Conservation (phyloP, 31 red algal species). For the Pterothamnion heteromorphum region DNA sequence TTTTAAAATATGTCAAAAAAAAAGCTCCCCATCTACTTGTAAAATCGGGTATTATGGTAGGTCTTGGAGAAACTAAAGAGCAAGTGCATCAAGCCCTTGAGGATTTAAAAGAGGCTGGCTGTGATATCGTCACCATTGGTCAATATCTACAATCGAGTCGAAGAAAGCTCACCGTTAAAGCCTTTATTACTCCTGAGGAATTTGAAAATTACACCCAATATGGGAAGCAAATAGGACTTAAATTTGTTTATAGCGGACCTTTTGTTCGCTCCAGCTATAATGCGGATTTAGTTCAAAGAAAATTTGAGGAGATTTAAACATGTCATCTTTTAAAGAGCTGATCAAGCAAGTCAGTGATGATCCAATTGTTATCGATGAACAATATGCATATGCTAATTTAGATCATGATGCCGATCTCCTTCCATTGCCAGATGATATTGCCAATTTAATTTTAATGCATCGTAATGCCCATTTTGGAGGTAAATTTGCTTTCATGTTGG, state of each 20-base stretch:
- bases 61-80: slow-evolving; percentile 83
- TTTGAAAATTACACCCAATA: slow-evolving; percentile 68
- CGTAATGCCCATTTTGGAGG: too few species aligned
- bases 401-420: too few species aligned
- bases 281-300: too few species aligned
- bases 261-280: slow-evolving; percentile 59
- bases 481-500: too few species aligned
- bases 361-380: too few species aligned
- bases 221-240: slow-evolving; percentile 77
- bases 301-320: too few species aligned
- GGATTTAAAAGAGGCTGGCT: slow-evolving; percentile 61
- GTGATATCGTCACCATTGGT: slow-evolving; percentile 94
- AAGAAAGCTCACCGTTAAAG: slow-evolving; percentile 77
- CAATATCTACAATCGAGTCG: slow-evolving; percentile 86
- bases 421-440: too few species aligned
- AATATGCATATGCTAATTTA: too few species aligned
- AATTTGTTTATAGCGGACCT: slow-evolving; percentile 86
- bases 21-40: slow-evolving; percentile 52
- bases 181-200: slow-evolving; percentile 82
- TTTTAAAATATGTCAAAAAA: slow-evolving; percentile 59
- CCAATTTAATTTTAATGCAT: too few species aligned
- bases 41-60: slow-evolving; percentile 96
- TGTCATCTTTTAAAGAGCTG: too few species aligned
- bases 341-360: too few species aligned
- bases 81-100: slow-evolving; percentile 73